These are phyloP conservation scores for Penicillium paneum DNA, from an alignment of 2,329 filamentous ascomycete genomes.

Conservation along the genomic window DNA sequence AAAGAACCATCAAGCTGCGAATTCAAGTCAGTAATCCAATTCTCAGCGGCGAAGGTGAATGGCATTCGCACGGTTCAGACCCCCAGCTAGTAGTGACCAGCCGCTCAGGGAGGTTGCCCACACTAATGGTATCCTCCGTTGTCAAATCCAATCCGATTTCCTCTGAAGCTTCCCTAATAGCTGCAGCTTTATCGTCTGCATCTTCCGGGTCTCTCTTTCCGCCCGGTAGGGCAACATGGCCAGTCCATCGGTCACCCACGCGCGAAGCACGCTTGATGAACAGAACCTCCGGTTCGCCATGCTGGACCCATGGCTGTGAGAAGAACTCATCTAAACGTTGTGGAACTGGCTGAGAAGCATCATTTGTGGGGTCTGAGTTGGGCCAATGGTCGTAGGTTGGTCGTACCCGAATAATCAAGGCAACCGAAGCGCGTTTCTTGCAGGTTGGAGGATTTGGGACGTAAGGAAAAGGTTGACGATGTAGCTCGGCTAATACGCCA, in stretches of 20 bases:
- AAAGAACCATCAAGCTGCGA: constrained; percentile 63
- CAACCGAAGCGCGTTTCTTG: constrained; percentile 63
- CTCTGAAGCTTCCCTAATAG: constrained; percentile 62
- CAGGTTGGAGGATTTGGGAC: constrained; percentile 47
- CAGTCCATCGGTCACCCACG: constrained; percentile 65
- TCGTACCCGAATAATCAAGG: constrained; percentile 61
- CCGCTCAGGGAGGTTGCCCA: constrained; percentile 64
- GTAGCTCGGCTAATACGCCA: constrained; percentile 31
- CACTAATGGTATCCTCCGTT: constrained; percentile 44
- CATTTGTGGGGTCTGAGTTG: constrained; percentile 22
- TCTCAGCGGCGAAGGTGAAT: background rate
- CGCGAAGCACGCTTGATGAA: constrained; percentile 68
- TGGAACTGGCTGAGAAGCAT: constrained; percentile 26
- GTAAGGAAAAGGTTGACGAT: constrained; percentile 41
- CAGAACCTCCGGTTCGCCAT: constrained; percentile 65
- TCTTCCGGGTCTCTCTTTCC: constrained; percentile 65
- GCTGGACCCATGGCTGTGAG: constrained; percentile 60
- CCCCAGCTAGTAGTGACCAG: constrained; percentile 66
- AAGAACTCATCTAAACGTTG: constrained; percentile 58
- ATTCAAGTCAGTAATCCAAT: constrained; percentile 14
- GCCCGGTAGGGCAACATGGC: constrained; percentile 66
- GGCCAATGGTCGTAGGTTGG: constrained; percentile 57
- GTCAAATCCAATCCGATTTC: constrained; percentile 64
- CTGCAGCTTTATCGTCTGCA: constrained; percentile 59
- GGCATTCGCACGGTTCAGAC: constrained; percentile 51